Percentiles rank a stretch among this genome's conserved stretches.
phyloP scores from a whole-genome alignment of 495 filamentous ascomycete species.

The Penicillium ucsense region DNA sequence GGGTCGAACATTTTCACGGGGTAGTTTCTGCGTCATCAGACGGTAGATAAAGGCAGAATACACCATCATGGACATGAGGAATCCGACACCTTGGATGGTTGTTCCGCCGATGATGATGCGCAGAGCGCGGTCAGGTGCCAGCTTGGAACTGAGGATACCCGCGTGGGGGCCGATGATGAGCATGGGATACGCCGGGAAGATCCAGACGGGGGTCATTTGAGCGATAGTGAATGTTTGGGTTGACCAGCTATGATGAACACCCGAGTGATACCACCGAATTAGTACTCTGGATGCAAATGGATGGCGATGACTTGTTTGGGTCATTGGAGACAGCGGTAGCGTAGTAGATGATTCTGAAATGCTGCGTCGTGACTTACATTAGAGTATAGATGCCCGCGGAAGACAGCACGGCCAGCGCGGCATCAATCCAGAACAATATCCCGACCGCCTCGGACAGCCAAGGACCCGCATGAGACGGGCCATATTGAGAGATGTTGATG shows the following conservation, averaged over 20 bases:
- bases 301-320: no score
- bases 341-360: no score
- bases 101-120: constrained; percentile 62
- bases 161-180: constrained; percentile 72
- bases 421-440: constrained; percentile 67
- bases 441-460: constrained; percentile 59
- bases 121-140: constrained; percentile 39
- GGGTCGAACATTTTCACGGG: constrained; percentile 62
- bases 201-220: constrained; percentile 87
- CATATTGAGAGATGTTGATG: constrained; percentile 74
- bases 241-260: constrained; percentile 44
- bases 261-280: constrained; percentile 3
- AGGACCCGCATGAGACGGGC: constrained; percentile 49
- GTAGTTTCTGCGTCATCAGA: constrained; percentile 86
- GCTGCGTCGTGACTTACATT: constrained; percentile 31
- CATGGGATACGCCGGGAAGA: constrained; percentile 82
- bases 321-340: no score
- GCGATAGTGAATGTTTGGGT: constrained; percentile 71
- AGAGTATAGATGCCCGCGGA: constrained; percentile 65
- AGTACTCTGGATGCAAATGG: no score
- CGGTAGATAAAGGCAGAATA: constrained; percentile 80
- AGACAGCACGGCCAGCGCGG: constrained; percentile 49
- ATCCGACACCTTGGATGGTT: constrained; percentile 73
- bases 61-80: constrained; percentile 77
- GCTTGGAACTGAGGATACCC: constrained; percentile 47